Base-by-base conservation (phyloP, 345 rosid genomes). In the Odontarrhena argentea region DNA sequence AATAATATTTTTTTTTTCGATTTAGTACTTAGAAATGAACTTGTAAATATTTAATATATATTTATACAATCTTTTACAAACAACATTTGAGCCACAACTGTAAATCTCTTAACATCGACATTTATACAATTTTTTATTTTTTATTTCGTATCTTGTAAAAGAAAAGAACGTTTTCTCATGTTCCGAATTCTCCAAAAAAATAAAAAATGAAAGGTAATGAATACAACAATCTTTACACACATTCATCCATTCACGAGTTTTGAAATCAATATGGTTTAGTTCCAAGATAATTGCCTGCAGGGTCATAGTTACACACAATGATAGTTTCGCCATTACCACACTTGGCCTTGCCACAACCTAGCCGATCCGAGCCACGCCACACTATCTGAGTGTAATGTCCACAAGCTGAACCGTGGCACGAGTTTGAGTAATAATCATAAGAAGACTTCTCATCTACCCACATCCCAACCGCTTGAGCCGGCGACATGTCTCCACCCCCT, bases 321-420 rank as follows among this genome's bases (percentile, higher is more conserved):
- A 85, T 78, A 53, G 74, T 78, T 55, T 81, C 82, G 41, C 89
- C 88, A 44, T 25, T 78, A 45, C 28, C 56, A 78, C 96, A 86
- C 40, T 5, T 78, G 25, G 82, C 83, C 78, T 81, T 85, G 37
- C 88, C 91, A 70, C 96, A 89, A 7, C 96, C 93, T 0, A 89
- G 51, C 7, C 74, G 71, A 55, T 73, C 75, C 1, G 91, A 74
- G 55, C 73, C 58, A 24, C 82, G 75, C 93, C 93, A 86, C 38
- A 89, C 93, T 26, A 85, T 80, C 65, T 88, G 90, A 2, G 96
- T 86, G 57, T 88, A 88, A 60, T 88, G 96, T 12, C 82, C 81
- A 70, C 96, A 89, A 44, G 64, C 68, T 22, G 76, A 35, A 4
- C 81, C 82, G 2, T 71, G 63, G 11, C 96, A 88, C 3, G 76